Evolutionary conservation across 139 green algal genomes (phyloP).

Genomic region (Dunaliella sp.): DNA sequence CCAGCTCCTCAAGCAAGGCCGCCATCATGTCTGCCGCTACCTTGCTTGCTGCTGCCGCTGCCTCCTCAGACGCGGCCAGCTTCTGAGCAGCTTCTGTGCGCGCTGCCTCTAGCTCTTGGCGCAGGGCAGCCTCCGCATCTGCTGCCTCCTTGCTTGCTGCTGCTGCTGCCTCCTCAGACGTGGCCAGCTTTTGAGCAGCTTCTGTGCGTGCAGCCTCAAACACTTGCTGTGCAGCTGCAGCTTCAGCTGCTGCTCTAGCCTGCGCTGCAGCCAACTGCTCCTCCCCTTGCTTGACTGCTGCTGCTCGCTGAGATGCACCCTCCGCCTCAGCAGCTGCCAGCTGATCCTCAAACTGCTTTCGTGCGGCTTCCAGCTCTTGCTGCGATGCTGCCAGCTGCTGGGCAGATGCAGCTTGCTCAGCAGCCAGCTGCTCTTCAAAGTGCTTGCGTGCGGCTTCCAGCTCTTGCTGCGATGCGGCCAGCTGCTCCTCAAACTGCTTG

Average conservation of each 20-base stretch:
- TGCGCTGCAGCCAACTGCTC: neutral
- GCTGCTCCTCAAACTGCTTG: neutral
- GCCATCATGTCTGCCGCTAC: neutral
- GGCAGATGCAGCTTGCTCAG: neutral
- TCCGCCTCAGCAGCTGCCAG: neutral
- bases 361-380: neutral
- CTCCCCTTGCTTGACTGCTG: neutral
- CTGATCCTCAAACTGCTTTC: neutral
- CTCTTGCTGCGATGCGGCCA: neutral
- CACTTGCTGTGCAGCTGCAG: neutral
- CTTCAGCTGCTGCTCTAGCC: neutral
- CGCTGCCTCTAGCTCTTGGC: neutral
- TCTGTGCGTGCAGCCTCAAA: neutral
- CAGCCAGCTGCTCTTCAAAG: too few relatives aligned
- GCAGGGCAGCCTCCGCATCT: neutral
- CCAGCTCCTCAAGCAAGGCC: neutral
- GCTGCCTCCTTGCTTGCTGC: slow-evolving; percentile 4
- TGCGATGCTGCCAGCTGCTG: neutral
- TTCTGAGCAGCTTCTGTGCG: neutral
- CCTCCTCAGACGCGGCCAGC: neutral
- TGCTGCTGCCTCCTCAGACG: neutral
- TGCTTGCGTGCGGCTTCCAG: neutral
- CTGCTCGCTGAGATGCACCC: too few relatives aligned
- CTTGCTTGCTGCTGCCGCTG: neutral
- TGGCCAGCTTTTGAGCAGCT: neutral